Evolutionary conservation across 768 basidiomycete genomes (phyloP).

Genomic region (Neoboletus subvelutipes): DNA sequence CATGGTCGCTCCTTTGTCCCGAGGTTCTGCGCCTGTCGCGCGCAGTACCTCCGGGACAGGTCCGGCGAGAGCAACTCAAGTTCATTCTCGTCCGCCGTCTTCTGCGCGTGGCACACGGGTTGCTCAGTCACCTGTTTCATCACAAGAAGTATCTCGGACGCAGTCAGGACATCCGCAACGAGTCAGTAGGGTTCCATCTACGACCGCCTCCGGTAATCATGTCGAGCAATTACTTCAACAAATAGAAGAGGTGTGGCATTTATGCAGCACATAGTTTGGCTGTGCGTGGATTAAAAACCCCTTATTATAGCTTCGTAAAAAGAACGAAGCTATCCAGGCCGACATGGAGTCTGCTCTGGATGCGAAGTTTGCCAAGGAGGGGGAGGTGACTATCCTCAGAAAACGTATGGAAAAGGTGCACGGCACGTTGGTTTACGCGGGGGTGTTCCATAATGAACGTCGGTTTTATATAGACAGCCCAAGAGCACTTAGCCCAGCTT

Average conservation of each 20-base stretch:
- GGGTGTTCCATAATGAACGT: background rate
- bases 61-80: constrained; percentile 6
- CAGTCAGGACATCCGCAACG: constrained; percentile 14
- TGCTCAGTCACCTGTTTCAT: constrained; percentile 15
- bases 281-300: constrained; percentile 9
- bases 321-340: constrained; percentile 46
- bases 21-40: constrained; percentile 11
- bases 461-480: constrained; percentile 43
- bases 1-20: constrained; percentile 11
- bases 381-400: constrained; percentile 68
- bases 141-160: constrained; percentile 20
- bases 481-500: constrained; percentile 59
- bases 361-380: constrained; percentile 58
- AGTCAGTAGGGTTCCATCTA: constrained; percentile 4
- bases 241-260: constrained; percentile 47
- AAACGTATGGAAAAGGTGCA: constrained; percentile 66
- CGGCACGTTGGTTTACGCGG: background rate
- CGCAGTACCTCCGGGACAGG: constrained; percentile 13
- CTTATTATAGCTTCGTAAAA: constrained; percentile 45
- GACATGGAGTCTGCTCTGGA: constrained; percentile 49
- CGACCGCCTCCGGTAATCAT: background rate
- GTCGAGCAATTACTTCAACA: constrained; percentile 32
- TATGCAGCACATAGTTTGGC: constrained; percentile 3
- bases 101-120: constrained; percentile 13
- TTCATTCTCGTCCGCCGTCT: constrained; percentile 14